These are phyloP conservation scores for Neotropicomus parvogracilis DNA, from an alignment of 1,284 basidiomycete genomes.

Conservation along the genomic window DNA sequence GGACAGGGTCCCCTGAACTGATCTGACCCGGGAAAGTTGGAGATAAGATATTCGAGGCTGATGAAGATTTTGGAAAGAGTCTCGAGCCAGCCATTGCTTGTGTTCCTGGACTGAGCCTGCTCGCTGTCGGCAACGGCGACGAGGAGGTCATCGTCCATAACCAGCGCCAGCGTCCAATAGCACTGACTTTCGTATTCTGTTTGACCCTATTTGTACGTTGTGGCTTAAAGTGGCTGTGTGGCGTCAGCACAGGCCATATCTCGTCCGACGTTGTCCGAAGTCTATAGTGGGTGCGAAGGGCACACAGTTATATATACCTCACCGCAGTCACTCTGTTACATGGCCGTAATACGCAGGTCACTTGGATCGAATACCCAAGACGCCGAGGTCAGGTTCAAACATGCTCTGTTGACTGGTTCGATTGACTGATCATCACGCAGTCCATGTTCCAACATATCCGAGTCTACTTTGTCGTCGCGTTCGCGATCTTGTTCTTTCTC, in stretches of 20 bases:
- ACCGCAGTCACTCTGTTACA: too few species aligned
- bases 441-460: constrained; percentile 20
- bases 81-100: constrained; percentile 30
- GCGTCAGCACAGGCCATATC: background rate
- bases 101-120: constrained; percentile 28
- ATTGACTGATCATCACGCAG: constrained; percentile 10
- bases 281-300: too few species aligned
- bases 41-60: constrained; percentile 24
- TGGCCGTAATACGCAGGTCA: constrained; percentile 12
- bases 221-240: constrained; percentile 20
- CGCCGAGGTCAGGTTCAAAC: constrained; percentile 29
- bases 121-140: constrained; percentile 32
- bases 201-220: constrained; percentile 19
- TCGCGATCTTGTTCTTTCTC: constrained; percentile 16
- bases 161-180: constrained; percentile 12
- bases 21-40: constrained; percentile 32
- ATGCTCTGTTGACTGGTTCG: background rate
- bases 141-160: constrained; percentile 34
- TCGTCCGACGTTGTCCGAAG: constrained; percentile 3
- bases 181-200: constrained; percentile 7
- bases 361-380: background rate
- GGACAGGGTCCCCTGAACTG: constrained; percentile 37
- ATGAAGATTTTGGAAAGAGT: constrained; percentile 30
- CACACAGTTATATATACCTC: too few species aligned
- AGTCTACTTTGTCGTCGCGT: constrained; percentile 25